Base-by-base conservation (phyloP, 306 rosid genomes). In the Quercus glauca region DNA sequence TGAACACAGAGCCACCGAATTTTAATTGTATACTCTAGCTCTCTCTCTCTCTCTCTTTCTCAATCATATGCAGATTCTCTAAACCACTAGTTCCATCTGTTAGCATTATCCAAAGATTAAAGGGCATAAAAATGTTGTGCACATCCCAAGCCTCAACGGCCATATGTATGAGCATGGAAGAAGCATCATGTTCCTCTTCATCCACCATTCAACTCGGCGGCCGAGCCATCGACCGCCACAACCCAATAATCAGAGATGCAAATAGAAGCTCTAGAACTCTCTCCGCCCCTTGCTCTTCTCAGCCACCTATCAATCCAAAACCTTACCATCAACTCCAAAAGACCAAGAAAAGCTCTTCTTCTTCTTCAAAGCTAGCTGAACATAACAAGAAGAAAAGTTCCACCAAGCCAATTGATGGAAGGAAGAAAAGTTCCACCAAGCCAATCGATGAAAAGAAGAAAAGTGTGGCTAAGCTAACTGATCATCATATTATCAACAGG, bases 61-160 rank as follows among this genome's bases (percentile, higher is more conserved):
- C 78, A 31, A 72, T 78, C 43, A 67, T 73, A 70, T 81, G 80
- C 78, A 86, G 82, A 85, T 74, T 79, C 92, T 85, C 73, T 77
- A 69, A 67, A 65, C 86, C 89, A 81, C 89, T 33, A 58, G 74
- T 59, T 52, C 76, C 69, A 49, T 49, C 53, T 51, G 55, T 19
- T 56, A 58, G 73, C 73, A 45, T 77, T 71, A 85, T 87, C 89
- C 79, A 78, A 70, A 86, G 76, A 49, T 88, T 90, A 97, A 94
- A 92, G 83, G 86, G 85, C 82, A 84, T 87, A 17, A 93, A 91
- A 35, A 87, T 93, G 55, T 88, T 93, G 76, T 95, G 93, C 80
- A 89, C 88, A 45, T 93, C 97, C 52, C 90, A 90, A 91, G 97
- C 94, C 73, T 91, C 98, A 55, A 95, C 97, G 45, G 91, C 96